phyloP scores from a whole-genome alignment of 2,329 filamentous ascomycete genomes.

The Macrophomina phaseolina region DNA sequence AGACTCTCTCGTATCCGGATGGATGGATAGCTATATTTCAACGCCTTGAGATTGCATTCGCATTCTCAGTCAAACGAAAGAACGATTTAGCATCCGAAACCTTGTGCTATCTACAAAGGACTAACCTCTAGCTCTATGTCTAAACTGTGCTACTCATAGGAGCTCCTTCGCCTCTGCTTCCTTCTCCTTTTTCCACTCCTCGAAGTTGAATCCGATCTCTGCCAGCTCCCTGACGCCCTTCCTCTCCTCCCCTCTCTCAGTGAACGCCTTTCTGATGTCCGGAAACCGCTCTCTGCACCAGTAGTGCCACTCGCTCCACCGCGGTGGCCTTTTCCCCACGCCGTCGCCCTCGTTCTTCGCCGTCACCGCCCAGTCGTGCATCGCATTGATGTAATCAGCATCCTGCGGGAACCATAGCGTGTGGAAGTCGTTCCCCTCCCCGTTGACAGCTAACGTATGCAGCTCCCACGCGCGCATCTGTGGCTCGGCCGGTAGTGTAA shows the following conservation, averaged over 20 bases:
- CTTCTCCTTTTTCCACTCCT: conserved; percentile 37
- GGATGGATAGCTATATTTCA: too few relatives aligned
- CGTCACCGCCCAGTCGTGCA: conserved; percentile 66
- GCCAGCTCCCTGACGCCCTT: conserved; percentile 65
- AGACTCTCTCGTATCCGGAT: too few relatives aligned
- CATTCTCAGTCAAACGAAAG: too few relatives aligned
- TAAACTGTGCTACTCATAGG: neutral
- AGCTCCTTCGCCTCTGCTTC: conserved; percentile 27
- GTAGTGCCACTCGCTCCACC: conserved; percentile 72
- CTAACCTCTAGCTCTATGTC: neutral
- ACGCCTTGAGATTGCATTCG: too few relatives aligned
- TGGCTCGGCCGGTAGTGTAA: conserved; percentile 65
- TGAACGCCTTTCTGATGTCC: conserved; percentile 74
- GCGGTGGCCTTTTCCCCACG: conserved; percentile 69
- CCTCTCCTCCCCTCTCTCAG: conserved; percentile 64
- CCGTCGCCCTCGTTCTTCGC: conserved; percentile 50
- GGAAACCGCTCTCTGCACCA: conserved; percentile 75
- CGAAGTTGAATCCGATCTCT: conserved; percentile 64
- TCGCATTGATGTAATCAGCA: conserved; percentile 70
- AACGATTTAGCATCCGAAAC: too few relatives aligned
- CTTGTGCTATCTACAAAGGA: neutral
- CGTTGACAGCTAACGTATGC: conserved; percentile 47
- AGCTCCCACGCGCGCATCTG: conserved; percentile 75
- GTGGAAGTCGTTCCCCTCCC: conserved; percentile 59
- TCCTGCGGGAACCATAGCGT: conserved; percentile 65